Conservation (phyloP, 176 grass and related monocot species). For the Cenchrus purpureus region DNA sequence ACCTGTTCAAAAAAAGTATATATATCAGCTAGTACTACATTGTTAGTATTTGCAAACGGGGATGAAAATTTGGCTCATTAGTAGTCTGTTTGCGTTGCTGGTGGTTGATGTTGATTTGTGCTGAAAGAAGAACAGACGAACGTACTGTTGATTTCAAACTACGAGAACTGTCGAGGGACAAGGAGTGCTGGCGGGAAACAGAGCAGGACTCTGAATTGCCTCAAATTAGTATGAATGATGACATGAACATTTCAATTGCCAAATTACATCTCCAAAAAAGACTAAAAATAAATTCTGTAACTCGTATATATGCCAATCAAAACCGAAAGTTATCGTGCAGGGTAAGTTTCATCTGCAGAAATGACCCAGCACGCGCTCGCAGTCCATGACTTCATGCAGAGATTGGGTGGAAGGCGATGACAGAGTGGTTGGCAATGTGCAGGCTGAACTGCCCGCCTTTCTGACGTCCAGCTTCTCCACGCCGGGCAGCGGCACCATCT, state of each 20-base stretch:
- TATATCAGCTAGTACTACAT: too few relatives aligned
- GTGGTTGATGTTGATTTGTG: too few relatives aligned
- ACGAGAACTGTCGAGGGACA: not conserved
- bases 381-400: not conserved
- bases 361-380: not conserved
- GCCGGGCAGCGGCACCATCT: conserved; percentile 64
- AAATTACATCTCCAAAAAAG: not conserved
- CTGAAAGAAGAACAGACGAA: too few relatives aligned
- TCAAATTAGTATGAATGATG: not conserved
- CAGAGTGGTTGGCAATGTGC: conserved; percentile 67
- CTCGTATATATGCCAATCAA: not conserved
- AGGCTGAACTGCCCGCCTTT: conserved; percentile 87
- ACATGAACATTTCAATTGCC: not conserved
- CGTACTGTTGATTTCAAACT: not conserved
- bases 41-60: too few relatives aligned
- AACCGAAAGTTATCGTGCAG: not conserved
- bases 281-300: not conserved
- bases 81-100: too few relatives aligned
- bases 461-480: conserved; percentile 53
- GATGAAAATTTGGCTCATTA: too few relatives aligned
- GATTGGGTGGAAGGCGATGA: conserved; percentile 56
- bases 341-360: not conserved
- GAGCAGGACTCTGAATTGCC: not conserved
- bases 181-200: not conserved
- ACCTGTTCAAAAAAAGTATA: too few relatives aligned